These are phyloP conservation scores for Backusella westeae DNA, from an alignment of 192 early-diverging fungal genomes.

Conservation along the genomic window DNA sequence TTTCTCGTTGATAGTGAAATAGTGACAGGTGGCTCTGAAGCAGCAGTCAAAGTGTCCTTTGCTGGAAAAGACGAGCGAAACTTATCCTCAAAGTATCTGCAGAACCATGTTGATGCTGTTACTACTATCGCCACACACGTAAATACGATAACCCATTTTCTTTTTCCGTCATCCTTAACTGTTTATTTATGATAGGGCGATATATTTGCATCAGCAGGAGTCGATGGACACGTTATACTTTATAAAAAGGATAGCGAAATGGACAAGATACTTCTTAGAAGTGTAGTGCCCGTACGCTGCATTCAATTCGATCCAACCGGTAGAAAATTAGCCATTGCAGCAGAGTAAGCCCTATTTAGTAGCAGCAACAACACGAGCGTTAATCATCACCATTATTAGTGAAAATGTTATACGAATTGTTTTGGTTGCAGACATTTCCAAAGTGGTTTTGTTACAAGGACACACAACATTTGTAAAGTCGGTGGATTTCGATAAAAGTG, in stretches of 20 bases:
- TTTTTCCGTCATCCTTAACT: background rate
- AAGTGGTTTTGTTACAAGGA: slow-evolving; percentile 26
- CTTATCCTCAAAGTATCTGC: background rate
- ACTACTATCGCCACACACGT: background rate
- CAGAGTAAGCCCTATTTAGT: slow-evolving; percentile 27
- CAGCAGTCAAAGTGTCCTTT: background rate
- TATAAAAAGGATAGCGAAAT: slow-evolving; percentile 16
- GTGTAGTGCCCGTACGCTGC: slow-evolving; percentile 24
- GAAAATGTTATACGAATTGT: slow-evolving; percentile 31
- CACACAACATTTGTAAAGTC: slow-evolving; percentile 29
- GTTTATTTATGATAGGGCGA: background rate
- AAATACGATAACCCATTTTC: background rate
- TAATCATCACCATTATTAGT: slow-evolving; percentile 14
- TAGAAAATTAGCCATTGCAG: slow-evolving; percentile 29
- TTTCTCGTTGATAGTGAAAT: background rate
- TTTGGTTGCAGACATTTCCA: slow-evolving; percentile 13
- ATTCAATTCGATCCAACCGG: slow-evolving; percentile 25
- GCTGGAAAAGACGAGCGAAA: background rate
- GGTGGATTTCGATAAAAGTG: slow-evolving; percentile 31
- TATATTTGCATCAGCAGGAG: slow-evolving; percentile 22
- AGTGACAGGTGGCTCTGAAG: background rate
- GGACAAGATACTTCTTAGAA: slow-evolving; percentile 25
- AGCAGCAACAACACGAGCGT: background rate
- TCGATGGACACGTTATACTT: slow-evolving; percentile 30
- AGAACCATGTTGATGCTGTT: background rate